A percentile compares a stretch with the other conserved stretches of the same genome.
These are phyloP conservation scores for Ulvella scutata DNA, from an alignment of 139 green algal species.

Conservation along the genomic window DNA sequence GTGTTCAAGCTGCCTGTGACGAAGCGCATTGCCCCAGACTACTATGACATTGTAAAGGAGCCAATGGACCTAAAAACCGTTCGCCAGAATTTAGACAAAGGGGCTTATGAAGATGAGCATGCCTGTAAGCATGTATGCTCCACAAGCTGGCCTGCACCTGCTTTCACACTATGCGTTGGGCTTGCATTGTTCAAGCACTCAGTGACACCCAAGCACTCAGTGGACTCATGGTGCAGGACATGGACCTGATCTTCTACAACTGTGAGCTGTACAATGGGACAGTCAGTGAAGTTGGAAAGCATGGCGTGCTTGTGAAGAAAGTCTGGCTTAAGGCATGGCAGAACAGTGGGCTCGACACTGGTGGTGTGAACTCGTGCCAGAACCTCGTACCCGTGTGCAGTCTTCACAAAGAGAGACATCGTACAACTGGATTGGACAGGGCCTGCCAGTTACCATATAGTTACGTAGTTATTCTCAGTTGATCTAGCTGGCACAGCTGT, in stretches of 20 bases:
- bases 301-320: background rate
- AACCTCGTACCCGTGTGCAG: too few relatives aligned
- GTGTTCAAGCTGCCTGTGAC: background rate
- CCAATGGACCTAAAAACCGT: background rate
- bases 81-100: background rate
- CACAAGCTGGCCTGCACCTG: too few relatives aligned
- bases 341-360: background rate
- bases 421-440: too few relatives aligned
- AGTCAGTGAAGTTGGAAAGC: background rate
- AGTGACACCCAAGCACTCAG: too few relatives aligned
- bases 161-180: too few relatives aligned
- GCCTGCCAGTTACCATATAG: too few relatives aligned
- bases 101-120: background rate
- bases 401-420: too few relatives aligned
- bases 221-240: too few relatives aligned
- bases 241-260: constrained; percentile 1
- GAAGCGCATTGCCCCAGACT: background rate
- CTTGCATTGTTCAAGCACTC: too few relatives aligned
- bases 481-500: too few relatives aligned
- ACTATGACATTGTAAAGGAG: background rate
- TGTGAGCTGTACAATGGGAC: background rate
- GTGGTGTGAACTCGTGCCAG: too few relatives aligned
- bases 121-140: background rate
- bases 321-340: background rate
- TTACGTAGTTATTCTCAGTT: too few relatives aligned